Evolutionary conservation across 2,329 filamentous ascomycete genomes (phyloP), one percentile per base, ranked within the genome.

Genomic region (Clonostachys chloroleuca): DNA sequence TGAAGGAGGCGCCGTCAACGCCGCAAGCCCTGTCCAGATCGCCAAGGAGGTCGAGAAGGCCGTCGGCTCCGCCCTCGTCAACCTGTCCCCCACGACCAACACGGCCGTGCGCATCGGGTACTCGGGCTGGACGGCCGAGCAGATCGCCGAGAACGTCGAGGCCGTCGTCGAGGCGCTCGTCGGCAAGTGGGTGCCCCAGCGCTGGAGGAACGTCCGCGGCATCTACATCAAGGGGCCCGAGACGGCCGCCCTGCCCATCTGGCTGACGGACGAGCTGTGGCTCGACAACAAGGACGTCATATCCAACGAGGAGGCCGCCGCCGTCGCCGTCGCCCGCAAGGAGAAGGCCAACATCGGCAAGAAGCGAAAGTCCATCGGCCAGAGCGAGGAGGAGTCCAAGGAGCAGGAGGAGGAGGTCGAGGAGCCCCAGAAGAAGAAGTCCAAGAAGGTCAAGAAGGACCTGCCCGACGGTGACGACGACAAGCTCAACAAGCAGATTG

Each of bases 201-300:
- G 91, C 59, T 96, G 92, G 91, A 82, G 81, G 59, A 94, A 92
- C 64, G 79, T 97, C 53, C 85, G 86, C 66, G 81, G 82, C 52
- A 73, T 99, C 51, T 91, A 95, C 67, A 78, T 99, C 74, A 99
- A 97, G 78, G 89, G 90, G 4, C 86, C 89, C 30, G 84, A 89
- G 61, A 96, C 92, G 5, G 86, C 85, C 51, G 87, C 92, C 9
- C 77, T 99, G 60, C 94, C 94, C n/a, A 84, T 99, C 62, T 99
- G 91, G 89, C 73, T 96, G 62, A 88, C 92, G 5, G 86, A 91
- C 56, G 91, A 96, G 75, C 76, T 99, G 53, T 99, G 94, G 91
- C 68, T 86, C 14, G 88, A 94, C 54, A 81, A 86, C 50, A 78
- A 83, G 51, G 84, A 89, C 52, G 81, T 86, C 60, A 82, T 96